These are phyloP conservation scores for Phytophthora europaea DNA, from an alignment of 352 stramenopile species.

Conservation along the genomic window DNA sequence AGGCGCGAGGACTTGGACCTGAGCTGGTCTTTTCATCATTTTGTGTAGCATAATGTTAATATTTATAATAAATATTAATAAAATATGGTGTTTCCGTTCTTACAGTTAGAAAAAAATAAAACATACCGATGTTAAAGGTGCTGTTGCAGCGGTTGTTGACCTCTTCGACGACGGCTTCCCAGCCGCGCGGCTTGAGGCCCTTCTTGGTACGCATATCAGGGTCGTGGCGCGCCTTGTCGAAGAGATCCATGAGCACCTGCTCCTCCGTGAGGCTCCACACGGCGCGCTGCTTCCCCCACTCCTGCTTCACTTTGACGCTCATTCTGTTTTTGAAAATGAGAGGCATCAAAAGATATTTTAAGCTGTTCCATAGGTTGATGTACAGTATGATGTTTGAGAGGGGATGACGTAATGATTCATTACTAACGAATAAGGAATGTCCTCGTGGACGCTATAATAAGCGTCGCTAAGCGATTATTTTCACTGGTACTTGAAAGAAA, in stretches of 20 bases:
- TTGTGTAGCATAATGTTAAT: background rate
- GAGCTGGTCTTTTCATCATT: constrained; percentile 33
- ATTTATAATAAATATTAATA: background rate
- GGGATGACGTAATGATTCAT: background rate
- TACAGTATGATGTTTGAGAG: constrained; percentile 8
- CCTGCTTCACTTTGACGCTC: constrained; percentile 24
- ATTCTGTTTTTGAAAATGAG: constrained; percentile 11
- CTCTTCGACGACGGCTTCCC: constrained; percentile 34
- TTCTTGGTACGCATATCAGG: constrained; percentile 26
- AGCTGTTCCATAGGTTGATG: constrained; percentile 21
- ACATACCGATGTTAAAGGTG: constrained; percentile 36
- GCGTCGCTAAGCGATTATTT: background rate
- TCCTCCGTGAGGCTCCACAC: constrained; percentile 36
- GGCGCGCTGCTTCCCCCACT: constrained; percentile 34
- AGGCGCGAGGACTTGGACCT: constrained; percentile 43
- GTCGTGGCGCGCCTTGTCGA: constrained; percentile 33
- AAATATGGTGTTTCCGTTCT: background rate
- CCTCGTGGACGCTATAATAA: background rate
- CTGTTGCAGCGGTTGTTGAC: constrained; percentile 38
- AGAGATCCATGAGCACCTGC: constrained; percentile 37
- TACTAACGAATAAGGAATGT: background rate
- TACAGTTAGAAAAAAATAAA: constrained; percentile 5
- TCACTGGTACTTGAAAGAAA: background rate
- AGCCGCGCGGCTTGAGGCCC: constrained; percentile 30
- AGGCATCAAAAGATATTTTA: constrained; percentile 13